phyloP scores from a whole-genome alignment of 768 basidiomycete genomes.

The Leucocoprinus leucothites region DNA sequence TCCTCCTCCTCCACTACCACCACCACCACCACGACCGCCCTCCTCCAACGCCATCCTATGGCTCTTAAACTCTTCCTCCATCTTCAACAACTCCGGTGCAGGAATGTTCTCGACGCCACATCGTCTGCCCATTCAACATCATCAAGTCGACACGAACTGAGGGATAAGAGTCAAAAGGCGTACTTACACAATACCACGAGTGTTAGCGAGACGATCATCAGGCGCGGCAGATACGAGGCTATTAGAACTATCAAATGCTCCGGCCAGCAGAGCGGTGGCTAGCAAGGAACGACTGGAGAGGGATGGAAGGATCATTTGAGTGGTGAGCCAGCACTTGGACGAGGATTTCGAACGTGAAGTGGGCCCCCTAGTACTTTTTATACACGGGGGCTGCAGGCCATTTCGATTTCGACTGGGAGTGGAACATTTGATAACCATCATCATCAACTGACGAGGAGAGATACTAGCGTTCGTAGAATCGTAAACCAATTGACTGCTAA shows the following conservation, averaged over 20 bases:
- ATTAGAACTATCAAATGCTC: not conserved
- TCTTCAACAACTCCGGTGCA: not conserved
- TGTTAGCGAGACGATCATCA: not conserved
- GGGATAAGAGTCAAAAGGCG: not conserved
- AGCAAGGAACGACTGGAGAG: conserved; percentile 1
- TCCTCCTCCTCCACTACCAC: not conserved
- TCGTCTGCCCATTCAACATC: not conserved
- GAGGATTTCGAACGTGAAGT: not conserved
- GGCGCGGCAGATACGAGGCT: not conserved
- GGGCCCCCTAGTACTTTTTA: not conserved
- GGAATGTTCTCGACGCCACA: conserved; percentile 3
- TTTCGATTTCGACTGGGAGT: not conserved
- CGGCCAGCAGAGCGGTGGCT: conserved; percentile 4
- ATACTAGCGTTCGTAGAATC: no score
- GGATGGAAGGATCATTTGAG: not conserved
- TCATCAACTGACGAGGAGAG: no score
- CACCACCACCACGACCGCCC: not conserved
- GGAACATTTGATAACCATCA: no score
- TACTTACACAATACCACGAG: not conserved
- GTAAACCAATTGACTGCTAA: no score
- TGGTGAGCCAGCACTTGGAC: not conserved
- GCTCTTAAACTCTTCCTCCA: conserved; percentile 3
- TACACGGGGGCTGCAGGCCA: not conserved
- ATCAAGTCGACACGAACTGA: not conserved
- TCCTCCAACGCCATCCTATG: not conserved